Evolutionary conservation across 768 basidiomycete genomes (phyloP), one percentile per base, ranked within the genome.

Genomic region (Naganishia vishniacii): DNA sequence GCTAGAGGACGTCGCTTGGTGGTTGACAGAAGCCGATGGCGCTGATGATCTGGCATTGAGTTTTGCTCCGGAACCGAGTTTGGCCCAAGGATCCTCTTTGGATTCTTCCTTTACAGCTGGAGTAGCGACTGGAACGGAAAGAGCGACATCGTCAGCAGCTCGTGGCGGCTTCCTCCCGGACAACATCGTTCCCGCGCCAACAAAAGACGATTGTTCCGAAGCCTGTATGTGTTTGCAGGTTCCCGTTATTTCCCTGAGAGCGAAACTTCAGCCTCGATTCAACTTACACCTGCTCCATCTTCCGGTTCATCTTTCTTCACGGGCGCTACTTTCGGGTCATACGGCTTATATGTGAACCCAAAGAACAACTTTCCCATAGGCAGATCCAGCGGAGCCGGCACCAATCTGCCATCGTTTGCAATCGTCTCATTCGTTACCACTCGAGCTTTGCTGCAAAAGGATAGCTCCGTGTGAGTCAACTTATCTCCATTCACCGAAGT

Each of bases 321-420:
- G n/a, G 59, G 67, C 66, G 73, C 68, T 64, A 68, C 53, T 59
- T 62, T 34, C 26, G 78, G 71, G 37, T 79, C 78, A 29, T 73
- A 79, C 0, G 87, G 81, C 1, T 84, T 80, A 62, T 89, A 83
- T 65, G 88, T 88, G 80, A 87, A 99, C 11, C 95, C 95, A 72
- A 99, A 98, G 81, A 99, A 99, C 20, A 99, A 81, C 69, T 95
- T 88, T 13, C 95, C 95, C 68, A 88, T 87, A 0, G 95, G 92
- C 11, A 99, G 81, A 68, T 87, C 88, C 44, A 99, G 81, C 8
- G 91, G 86, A 0, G 90, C 92, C 4, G 95, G 94, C 8, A 88
- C 91, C 61, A 72, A 69, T 70, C 88, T 87, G 49, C 80, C 81
- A 20, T 86, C 86, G 18, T 84, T 80, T 64, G 89, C 88, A 15